Evolutionary conservation across 1,139 yeast genomes (phyloP), one percentile per base, ranked within the genome.

Genomic region (Magnusiomyces clavatus): DNA sequence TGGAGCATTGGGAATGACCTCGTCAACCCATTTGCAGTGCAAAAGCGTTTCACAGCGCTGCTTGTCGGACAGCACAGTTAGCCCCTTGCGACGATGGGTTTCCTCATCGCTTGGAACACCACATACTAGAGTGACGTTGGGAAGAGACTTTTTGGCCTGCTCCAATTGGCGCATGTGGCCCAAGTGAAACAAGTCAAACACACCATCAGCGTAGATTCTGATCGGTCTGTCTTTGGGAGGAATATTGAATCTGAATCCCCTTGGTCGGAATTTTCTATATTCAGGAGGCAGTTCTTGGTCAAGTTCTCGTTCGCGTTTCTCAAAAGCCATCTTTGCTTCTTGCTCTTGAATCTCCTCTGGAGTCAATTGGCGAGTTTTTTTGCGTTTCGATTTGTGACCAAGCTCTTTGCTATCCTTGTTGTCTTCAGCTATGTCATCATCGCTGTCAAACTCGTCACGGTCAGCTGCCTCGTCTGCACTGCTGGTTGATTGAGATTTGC

Each of bases 11-110:
- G 92, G 89, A 50, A 92, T 77, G 20, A 92, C 97, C 66, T 92
- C 97, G 66, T 92, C 97, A 24, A 92, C 98, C 98, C 98, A 92
- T 63, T 76, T 81, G 68, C 98, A 92, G 69, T 92, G 98, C 56
- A 77, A 76, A 57, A 92, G 74, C 5, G 96, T 86, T 58, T 92
- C 98, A 61, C 84, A 81, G 57, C 98, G 78, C 67, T 92, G 97
- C 58, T 78, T 73, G 65, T 89, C 98, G 2, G 86, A 78, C 54
- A 92, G 74, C 6, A 92, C 98, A 0, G 98, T 92, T 58, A 92
- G 73, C 1, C 98, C 98, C 67, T 92, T 92, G 57, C 92, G 77
- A 61, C 83, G 84, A 70, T 92, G 98, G 1, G 97, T 92, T 62
- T 87, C 90, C 48, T 78, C 74, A 66, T 92, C 98, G 46, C 86